Evolutionary conservation across 129 eudicot species (phyloP).

Genomic region (Flaveria robusta): DNA sequence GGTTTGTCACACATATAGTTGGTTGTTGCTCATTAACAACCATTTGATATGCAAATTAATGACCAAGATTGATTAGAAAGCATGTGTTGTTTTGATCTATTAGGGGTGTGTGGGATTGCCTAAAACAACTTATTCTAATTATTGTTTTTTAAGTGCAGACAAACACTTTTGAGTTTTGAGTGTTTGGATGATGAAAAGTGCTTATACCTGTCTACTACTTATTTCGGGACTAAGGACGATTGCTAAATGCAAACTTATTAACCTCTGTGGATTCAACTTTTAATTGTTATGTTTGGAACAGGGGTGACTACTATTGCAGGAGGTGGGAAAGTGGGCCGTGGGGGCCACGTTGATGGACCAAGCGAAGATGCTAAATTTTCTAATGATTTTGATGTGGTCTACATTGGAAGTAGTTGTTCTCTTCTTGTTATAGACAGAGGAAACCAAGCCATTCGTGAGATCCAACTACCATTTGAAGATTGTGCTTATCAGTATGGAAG

Average conservation of each 20-base stretch:
- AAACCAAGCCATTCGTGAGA: constrained; percentile 91
- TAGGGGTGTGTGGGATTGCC: background rate
- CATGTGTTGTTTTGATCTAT: background rate
- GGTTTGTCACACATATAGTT: background rate
- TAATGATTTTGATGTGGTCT: constrained; percentile 87
- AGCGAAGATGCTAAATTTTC: constrained; percentile 98
- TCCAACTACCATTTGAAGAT: constrained; percentile 89
- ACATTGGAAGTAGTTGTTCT: constrained; percentile 95
- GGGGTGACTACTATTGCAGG: constrained; percentile 97
- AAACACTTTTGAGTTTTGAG: background rate
- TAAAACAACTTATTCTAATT: background rate
- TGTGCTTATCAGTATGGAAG: constrained; percentile 95
- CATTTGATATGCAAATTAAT: constrained; percentile 14
- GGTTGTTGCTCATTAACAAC: background rate
- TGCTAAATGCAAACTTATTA: no score
- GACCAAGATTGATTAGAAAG: constrained; percentile 3
- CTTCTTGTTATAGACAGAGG: constrained; percentile 97
- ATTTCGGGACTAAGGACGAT: background rate
- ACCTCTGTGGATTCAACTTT: background rate
- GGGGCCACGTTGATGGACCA: constrained; percentile 94
- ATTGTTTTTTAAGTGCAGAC: background rate
- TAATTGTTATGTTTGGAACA: constrained; percentile 24
- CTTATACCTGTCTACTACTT: background rate
- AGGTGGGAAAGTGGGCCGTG: constrained; percentile 80
- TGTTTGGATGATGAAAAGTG: background rate